Percentiles rank a stretch among this genome's conserved stretches.
Evolutionary conservation across 805 yeast genomes (phyloP).

Genomic region (Yarrowia sp.): DNA sequence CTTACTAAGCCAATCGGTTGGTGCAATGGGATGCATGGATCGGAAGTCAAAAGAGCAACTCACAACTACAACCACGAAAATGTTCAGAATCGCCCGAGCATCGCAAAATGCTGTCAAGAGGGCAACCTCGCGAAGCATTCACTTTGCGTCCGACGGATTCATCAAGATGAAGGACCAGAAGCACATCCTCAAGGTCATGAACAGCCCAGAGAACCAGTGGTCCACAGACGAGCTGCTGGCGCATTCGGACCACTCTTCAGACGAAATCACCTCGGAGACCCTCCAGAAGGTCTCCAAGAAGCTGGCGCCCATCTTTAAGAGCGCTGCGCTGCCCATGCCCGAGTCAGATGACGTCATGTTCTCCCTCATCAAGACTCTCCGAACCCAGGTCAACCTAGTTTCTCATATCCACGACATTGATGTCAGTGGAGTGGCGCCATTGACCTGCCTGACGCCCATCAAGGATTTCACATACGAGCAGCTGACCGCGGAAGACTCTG

Average conservation of each 20-base stretch:
- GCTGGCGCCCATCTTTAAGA: conserved; percentile 13
- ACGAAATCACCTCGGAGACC: conserved; percentile 22
- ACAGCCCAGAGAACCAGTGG: conserved; percentile 13
- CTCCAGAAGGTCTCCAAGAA: conserved; percentile 19
- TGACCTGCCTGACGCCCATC: conserved; percentile 17
- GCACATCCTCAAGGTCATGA: conserved; percentile 17
- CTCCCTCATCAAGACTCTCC: conserved; percentile 8
- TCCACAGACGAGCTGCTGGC: conserved; percentile 15
- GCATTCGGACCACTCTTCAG: conserved; percentile 11
- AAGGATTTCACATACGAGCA: conserved; percentile 21
- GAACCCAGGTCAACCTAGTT: conserved; percentile 25
- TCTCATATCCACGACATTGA: conserved; percentile 27
- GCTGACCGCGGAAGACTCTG: conserved; percentile 10
- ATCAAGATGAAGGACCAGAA: conserved; percentile 12
- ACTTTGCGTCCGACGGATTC: conserved; percentile 20
- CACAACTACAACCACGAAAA: background rate
- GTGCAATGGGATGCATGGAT: conserved; percentile 3
- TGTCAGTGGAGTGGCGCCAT: conserved; percentile 15
- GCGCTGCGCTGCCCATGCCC: conserved; percentile 17
- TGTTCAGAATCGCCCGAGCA: background rate
- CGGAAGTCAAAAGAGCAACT: background rate
- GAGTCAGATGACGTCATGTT: background rate
- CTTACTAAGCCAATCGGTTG: background rate
- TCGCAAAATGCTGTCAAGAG: background rate
- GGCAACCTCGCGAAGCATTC: background rate